phyloP scores from a whole-genome alignment of 345 rosid species.

The Citrus hindsii region DNA sequence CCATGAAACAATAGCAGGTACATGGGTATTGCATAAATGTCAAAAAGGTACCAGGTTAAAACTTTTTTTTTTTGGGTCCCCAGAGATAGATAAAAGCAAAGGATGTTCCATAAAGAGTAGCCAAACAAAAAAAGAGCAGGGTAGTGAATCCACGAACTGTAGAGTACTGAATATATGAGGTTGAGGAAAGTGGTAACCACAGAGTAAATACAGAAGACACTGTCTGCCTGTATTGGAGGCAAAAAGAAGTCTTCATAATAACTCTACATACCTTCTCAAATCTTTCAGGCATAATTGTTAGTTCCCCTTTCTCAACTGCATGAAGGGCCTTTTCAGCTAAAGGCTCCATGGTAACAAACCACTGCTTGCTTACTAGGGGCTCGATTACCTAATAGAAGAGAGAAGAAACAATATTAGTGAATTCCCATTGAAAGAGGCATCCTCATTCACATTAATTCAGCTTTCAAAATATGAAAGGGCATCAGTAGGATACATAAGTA shows the following conservation, averaged over 20 bases:
- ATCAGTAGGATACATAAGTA: conserved; percentile 10
- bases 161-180: not conserved
- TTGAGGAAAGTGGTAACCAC: conserved; percentile 1
- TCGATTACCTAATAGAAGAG: conserved; percentile 63
- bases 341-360: conserved; percentile 96
- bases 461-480: conserved; percentile 11
- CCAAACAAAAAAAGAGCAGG: not conserved
- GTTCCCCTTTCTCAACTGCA: conserved; percentile 74
- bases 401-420: conserved; percentile 4
- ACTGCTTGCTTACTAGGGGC: conserved; percentile 93
- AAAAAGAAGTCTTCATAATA: conserved; percentile 7
- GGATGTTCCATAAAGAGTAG: not conserved
- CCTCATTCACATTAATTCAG: not conserved
- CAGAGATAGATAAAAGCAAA: not conserved
- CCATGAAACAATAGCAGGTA: not conserved
- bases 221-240: not conserved
- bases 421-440: conserved; percentile 14
- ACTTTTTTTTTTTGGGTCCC: not conserved
- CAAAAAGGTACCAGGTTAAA: not conserved
- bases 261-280: conserved; percentile 74
- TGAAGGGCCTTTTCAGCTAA: conserved; percentile 93
- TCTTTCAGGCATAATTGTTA: conserved; percentile 87
- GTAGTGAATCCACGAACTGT: not conserved
- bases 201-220: not conserved
- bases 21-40: not conserved